phyloP scores from a whole-genome alignment of 345 rosid species.

The Corymbia maculata region DNA sequence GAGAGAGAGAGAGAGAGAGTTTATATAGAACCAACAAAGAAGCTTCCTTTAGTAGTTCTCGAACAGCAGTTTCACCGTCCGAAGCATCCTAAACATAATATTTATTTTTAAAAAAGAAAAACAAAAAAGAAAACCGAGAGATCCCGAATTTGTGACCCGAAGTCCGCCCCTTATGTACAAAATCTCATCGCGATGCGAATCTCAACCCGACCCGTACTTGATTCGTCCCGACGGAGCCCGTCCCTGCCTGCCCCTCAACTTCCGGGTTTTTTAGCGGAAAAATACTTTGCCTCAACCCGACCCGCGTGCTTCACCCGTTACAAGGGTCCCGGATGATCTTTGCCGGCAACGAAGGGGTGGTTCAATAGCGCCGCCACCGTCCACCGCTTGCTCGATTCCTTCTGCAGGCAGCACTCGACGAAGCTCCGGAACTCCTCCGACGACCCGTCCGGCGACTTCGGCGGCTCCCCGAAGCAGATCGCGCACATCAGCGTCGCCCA shows the following conservation, averaged over 20 bases:
- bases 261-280: neutral
- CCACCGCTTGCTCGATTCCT: constrained; percentile 70
- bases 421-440: constrained; percentile 68
- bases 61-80: neutral
- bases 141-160: neutral
- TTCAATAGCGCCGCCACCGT: constrained; percentile 50
- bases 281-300: neutral
- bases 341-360: constrained; percentile 52
- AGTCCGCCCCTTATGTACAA: neutral
- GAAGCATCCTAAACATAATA: neutral
- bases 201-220: neutral
- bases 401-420: constrained; percentile 65
- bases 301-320: neutral
- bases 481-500: constrained; percentile 94
- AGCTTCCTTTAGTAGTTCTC: neutral
- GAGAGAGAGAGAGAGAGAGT: neutral
- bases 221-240: neutral
- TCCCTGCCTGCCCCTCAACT: neutral
- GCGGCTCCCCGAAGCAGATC: constrained; percentile 83
- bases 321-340: constrained; percentile 2
- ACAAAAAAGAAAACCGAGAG: neutral
- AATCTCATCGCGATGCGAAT: neutral
- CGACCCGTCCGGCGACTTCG: constrained; percentile 37
- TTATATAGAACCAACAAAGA: neutral
- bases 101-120: neutral